phyloP scores from a whole-genome alignment of 225 moss, liverwort and hornwort species.

The Neckera pumila region DNA sequence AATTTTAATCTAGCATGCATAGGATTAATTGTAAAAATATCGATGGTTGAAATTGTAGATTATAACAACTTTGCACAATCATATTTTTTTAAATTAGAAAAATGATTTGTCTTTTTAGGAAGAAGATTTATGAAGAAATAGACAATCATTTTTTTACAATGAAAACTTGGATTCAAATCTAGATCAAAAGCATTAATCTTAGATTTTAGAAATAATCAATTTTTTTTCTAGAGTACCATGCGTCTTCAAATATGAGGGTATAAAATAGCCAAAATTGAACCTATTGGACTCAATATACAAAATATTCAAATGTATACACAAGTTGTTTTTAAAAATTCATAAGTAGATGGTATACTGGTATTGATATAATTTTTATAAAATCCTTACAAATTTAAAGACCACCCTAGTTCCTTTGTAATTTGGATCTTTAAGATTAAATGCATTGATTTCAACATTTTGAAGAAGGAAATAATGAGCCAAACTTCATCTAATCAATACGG shows the following conservation, averaged over 20 bases:
- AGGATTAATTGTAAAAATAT: too few relatives aligned
- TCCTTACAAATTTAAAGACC: not conserved
- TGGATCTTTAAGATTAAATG: fast-evolving
- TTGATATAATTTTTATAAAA: not conserved
- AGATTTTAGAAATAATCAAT: not conserved
- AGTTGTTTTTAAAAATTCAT: not conserved
- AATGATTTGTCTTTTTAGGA: not conserved
- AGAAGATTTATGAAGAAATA: not conserved
- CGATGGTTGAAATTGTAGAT: too few relatives aligned
- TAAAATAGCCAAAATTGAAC: not conserved
- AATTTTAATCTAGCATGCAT: not conserved
- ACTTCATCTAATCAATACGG: not conserved
- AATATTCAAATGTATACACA: not conserved
- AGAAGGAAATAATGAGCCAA: not conserved
- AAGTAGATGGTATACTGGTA: not conserved
- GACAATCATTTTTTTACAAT: not conserved
- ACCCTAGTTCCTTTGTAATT: not conserved
- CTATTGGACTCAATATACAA: not conserved
- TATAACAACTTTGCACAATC: too few relatives aligned
- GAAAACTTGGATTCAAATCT: not conserved
- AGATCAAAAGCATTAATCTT: not conserved
- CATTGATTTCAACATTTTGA: not conserved
- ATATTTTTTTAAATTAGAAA: not conserved
- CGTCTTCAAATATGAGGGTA: not conserved
- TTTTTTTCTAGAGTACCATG: not conserved